phyloP scores from a whole-genome alignment of 345 rosid genomes.

The Camelina hispida region DNA sequence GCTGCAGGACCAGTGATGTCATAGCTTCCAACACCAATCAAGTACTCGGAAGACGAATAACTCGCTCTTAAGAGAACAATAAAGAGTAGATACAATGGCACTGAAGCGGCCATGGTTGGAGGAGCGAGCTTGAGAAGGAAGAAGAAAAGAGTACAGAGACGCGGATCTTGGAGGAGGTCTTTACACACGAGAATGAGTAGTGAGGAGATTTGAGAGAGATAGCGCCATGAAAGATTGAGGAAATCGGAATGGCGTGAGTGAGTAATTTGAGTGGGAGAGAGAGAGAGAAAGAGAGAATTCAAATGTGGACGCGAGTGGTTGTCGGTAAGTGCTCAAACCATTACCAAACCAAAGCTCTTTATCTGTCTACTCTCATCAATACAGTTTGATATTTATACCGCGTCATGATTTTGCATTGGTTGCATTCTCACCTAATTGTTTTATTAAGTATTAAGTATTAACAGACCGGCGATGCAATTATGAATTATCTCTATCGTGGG shows the following conservation, averaged over 20 bases:
- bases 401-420: background rate
- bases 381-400: background rate
- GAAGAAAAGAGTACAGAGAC: background rate
- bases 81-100: conserved; percentile 3
- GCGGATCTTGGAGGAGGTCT: background rate
- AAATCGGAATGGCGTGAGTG: conserved; percentile 12
- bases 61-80: background rate
- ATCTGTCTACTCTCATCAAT: conserved; percentile 9
- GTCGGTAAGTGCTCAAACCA: conserved; percentile 36
- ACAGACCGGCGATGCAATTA: too few species aligned
- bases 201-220: conserved; percentile 9
- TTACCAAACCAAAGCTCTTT: background rate
- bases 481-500: too few species aligned
- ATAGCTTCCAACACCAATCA: conserved; percentile 93
- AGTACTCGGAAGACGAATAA: conserved; percentile 52
- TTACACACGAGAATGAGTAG: conserved; percentile 26
- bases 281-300: background rate
- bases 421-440: too few species aligned
- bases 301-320: conserved; percentile 44
- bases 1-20: conserved; percentile 99
- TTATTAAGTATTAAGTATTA: too few species aligned
- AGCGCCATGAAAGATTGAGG: conserved; percentile 38
- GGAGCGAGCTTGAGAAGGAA: background rate
- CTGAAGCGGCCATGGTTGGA: conserved; percentile 9
- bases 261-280: conserved; percentile 20